Conservation (phyloP, 1,284 basidiomycete species). For the Rhodotorula mucilaginosa region DNA sequence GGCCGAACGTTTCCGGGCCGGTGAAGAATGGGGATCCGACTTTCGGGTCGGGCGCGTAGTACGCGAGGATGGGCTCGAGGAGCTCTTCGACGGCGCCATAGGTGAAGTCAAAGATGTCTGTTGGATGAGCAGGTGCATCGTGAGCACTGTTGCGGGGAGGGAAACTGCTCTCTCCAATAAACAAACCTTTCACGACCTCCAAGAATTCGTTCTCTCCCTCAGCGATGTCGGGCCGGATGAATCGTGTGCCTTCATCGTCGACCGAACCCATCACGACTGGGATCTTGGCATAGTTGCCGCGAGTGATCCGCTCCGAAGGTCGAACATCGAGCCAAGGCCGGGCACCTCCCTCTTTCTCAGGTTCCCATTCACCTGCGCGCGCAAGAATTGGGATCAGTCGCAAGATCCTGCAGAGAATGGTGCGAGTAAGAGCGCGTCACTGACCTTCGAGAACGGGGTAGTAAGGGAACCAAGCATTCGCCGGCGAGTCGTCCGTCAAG, state of each 20-base stretch:
- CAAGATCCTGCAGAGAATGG: too few species aligned
- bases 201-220: slow-evolving; percentile 21
- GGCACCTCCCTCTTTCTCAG: slow-evolving; percentile 5
- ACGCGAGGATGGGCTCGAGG: slow-evolving; percentile 31
- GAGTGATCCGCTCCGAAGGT: slow-evolving; percentile 28
- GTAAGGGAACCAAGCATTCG: slow-evolving; percentile 36
- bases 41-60: slow-evolving; percentile 24
- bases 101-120: slow-evolving; percentile 37
- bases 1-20: slow-evolving; percentile 22
- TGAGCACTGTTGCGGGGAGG: too few species aligned
- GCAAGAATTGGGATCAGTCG: background rate
- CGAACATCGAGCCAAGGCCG: slow-evolving; percentile 31
- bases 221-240: background rate
- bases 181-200: slow-evolving; percentile 22
- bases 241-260: slow-evolving; percentile 35
- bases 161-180: background rate
- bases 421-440: background rate
- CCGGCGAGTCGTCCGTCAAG: slow-evolving; percentile 17
- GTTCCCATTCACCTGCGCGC: slow-evolving; percentile 26
- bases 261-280: slow-evolving; percentile 34
- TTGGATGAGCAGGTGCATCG: accelerated
- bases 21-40: slow-evolving; percentile 26
- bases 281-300: slow-evolving; percentile 28
- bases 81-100: slow-evolving; percentile 36
- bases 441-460: slow-evolving; percentile 25